A percentile compares a stretch with the other conserved stretches of the same genome.
Conservation (phyloP, 2,329 filamentous ascomycete genomes). For the Pseudogymnoascus sp. region DNA sequence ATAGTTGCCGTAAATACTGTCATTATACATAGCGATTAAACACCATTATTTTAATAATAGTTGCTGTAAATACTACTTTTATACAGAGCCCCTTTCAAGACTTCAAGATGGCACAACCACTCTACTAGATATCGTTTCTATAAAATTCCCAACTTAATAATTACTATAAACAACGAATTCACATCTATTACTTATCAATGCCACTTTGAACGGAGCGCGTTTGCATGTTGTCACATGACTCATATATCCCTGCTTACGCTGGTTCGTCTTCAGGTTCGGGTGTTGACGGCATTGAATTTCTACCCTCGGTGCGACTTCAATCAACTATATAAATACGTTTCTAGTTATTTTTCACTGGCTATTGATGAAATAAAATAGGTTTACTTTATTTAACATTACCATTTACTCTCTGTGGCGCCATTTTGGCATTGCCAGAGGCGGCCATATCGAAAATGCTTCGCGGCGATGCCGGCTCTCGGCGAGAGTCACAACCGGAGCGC, state of each 20-base stretch:
- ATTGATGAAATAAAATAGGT: neutral
- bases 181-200: neutral
- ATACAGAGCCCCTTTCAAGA: no score
- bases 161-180: neutral
- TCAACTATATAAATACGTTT: neutral
- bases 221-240: constrained; percentile 2
- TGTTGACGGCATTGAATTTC: neutral
- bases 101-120: no score
- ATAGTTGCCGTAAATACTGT: no score
- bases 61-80: no score
- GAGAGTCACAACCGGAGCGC: neutral
- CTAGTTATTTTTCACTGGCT: neutral
- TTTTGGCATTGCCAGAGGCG: neutral
- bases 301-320: neutral
- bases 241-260: neutral
- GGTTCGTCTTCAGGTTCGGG: neutral
- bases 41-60: no score
- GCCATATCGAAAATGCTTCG: neutral
- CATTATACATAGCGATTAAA: no score
- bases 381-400: neutral
- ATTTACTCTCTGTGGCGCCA: neutral
- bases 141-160: neutral
- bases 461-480: neutral
- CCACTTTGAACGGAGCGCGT: neutral
- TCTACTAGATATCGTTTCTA: no score